Percentiles rank a stretch among this genome's conserved stretches.
These are phyloP conservation scores for Claviceps pusilla DNA, from an alignment of 2,329 filamentous ascomycete genomes.

Conservation along the genomic window DNA sequence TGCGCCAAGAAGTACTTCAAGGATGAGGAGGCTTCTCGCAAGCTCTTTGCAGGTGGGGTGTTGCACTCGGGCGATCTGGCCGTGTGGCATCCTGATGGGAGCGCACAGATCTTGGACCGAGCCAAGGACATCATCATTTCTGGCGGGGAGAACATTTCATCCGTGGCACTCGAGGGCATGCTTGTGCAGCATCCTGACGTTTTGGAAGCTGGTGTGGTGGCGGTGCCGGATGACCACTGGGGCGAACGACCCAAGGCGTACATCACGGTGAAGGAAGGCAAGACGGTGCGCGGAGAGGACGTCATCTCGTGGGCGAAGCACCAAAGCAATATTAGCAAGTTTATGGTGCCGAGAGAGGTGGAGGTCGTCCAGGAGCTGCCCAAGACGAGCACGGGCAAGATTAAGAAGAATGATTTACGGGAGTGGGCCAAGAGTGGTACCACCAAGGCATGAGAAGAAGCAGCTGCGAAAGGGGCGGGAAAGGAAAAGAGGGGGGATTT, in stretches of 20 bases:
- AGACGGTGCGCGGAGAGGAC: constrained; percentile 33
- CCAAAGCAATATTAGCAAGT: constrained; percentile 67
- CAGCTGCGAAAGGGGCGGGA: background rate
- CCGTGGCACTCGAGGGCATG: constrained; percentile 80
- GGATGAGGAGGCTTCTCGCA: constrained; percentile 68
- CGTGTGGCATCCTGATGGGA: constrained; percentile 82
- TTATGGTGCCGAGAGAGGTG: constrained; percentile 65
- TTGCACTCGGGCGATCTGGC: constrained; percentile 85
- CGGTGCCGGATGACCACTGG: constrained; percentile 79
- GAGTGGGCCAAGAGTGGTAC: constrained; percentile 50
- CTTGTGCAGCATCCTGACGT: constrained; percentile 77
- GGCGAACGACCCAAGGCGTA: constrained; percentile 93
- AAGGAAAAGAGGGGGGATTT: background rate
- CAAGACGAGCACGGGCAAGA: constrained; percentile 93
- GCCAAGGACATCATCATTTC: constrained; percentile 98
- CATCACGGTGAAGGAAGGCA: constrained; percentile 62
- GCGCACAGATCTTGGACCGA: constrained; percentile 80
- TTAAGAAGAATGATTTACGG: constrained; percentile 84
- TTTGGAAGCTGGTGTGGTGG: constrained; percentile 82
- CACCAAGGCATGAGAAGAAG: constrained; percentile 5
- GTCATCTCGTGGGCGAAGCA: constrained; percentile 78
- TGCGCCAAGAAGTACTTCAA: constrained; percentile 88
- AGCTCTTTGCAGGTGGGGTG: constrained; percentile 75
- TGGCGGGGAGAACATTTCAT: constrained; percentile 93
- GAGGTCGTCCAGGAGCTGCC: constrained; percentile 78